These are phyloP conservation scores for Gracilaria caudata DNA, from an alignment of 23 red algal species.

Conservation along the genomic window DNA sequence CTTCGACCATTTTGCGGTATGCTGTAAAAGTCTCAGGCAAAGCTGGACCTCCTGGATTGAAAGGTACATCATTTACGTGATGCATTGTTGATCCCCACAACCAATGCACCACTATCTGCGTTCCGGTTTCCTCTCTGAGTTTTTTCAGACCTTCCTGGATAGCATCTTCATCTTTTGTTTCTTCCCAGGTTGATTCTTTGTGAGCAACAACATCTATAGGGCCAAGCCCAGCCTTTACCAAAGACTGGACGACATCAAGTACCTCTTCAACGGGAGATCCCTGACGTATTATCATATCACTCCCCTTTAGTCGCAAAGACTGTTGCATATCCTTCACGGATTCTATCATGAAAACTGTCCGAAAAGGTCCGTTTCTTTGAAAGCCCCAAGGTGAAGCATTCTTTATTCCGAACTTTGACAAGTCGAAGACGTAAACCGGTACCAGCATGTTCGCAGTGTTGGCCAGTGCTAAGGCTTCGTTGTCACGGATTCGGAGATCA, in stretches of 20 bases:
- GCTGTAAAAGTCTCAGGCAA: constrained; percentile 77
- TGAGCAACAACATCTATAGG: constrained; percentile 64
- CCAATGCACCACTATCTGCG: constrained; percentile 27
- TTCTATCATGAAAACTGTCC: constrained; percentile 76
- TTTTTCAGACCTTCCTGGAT: constrained; percentile 62
- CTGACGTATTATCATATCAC: constrained; percentile 68
- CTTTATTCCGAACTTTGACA: constrained; percentile 45
- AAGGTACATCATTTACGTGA: constrained; percentile 84
- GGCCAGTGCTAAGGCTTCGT: constrained; percentile 65
- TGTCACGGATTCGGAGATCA: constrained; percentile 83
- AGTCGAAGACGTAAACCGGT: constrained; percentile 81
- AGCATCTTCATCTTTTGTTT: constrained; percentile 54
- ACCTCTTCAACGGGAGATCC: constrained; percentile 74
- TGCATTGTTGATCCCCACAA: constrained; percentile 74
- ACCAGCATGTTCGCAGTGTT: constrained; percentile 51
- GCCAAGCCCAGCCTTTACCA: constrained; percentile 33
- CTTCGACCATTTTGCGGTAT: constrained; percentile 79
- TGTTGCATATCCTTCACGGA: constrained; percentile 68
- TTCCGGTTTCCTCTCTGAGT: constrained; percentile 19
- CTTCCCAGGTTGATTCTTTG: constrained; percentile 77
- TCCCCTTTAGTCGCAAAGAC: constrained; percentile 40
- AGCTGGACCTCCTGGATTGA: constrained; percentile 57
- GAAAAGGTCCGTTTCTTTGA: constrained; percentile 64
- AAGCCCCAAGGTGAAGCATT: constrained; percentile 67
- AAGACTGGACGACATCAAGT: constrained; percentile 33